Evolutionary conservation across 208 protist genomes (phyloP), one percentile per base, ranked within the genome.

Genomic region (Spongospora subterranea): DNA sequence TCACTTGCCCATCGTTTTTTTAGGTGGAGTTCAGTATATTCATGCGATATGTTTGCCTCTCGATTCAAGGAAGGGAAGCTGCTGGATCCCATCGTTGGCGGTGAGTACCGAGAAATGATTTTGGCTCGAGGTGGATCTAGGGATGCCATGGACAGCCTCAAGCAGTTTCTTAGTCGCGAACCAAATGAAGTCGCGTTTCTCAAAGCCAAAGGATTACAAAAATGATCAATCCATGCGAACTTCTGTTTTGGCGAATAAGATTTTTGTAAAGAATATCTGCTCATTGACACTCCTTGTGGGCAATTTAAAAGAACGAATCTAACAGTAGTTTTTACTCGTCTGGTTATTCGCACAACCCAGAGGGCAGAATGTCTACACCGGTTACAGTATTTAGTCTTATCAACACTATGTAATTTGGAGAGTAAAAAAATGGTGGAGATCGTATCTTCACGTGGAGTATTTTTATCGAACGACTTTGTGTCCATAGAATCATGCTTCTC

Each of bases 1-100:
- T 60, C 50, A 60, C 50, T 24, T 60, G 50, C 6, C 6, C 6
- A 24, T 24, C 24, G 24, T 24, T 60, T 6, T 32, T 60, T 65
- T n/a, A 60, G 32, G 88, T 89, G 88, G 88, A 89, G 88, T 32
- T 60, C 46, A n/a, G 88, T 89, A 13, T 89, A 89, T 45, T 89
- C 88, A 20, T 40, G 32, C 13, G 88, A 89, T n/a, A 89, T 89
- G 88, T 89, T 89, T 65, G 46, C 46, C 6, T 76, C 88, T 6
- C 6, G 32, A 32, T 89, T 89, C 54, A 6, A 71, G n/a, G 88
- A 89, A n/a, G 88, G 54, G 1, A 6, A 65, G 13, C n/a, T 89
- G 17, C 54, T 89, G 1, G 88, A 89, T 45, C 46, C 46, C 13
- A 45, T 20, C 6, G 88, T n/a, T 20, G 88, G 88, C 13, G 46